Conservation (phyloP, 192 early-diverging fungal species). For the Coemansia sp. region DNA sequence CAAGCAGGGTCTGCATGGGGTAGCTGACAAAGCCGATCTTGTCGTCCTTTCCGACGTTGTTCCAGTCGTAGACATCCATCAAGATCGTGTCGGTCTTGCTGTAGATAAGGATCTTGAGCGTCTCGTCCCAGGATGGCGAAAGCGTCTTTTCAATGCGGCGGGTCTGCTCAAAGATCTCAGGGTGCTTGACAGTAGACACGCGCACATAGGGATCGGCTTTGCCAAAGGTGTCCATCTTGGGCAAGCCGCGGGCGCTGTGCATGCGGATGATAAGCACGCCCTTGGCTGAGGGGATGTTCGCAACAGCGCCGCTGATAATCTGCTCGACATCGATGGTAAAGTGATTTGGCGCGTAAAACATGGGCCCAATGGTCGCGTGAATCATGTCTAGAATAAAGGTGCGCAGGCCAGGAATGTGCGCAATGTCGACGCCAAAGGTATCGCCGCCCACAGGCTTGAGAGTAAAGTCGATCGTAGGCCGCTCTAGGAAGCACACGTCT, state of each 20-base stretch:
- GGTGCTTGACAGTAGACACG: conserved; percentile 69
- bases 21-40: conserved; percentile 52
- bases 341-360: conserved; percentile 84
- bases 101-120: conserved; percentile 71
- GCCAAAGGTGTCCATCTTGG: conserved; percentile 85
- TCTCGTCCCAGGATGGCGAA: conserved; percentile 88
- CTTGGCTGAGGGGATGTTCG: conserved; percentile 67
- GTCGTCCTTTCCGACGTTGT: conserved; percentile 73
- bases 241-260: conserved; percentile 75
- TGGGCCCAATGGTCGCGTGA: conserved; percentile 70
- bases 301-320: conserved; percentile 69
- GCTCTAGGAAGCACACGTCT: conserved; percentile 80
- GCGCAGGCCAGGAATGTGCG: conserved; percentile 81
- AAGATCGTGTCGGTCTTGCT: conserved; percentile 71
- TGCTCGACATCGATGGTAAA: conserved; percentile 77
- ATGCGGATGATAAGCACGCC: conserved; percentile 85
- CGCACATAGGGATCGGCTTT: conserved; percentile 86
- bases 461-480: conserved; percentile 85
- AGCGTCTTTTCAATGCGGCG: conserved; percentile 69
- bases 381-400: conserved; percentile 73
- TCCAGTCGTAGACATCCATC: conserved; percentile 82
- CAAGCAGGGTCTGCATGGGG: conserved; percentile 53
- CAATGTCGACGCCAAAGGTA: conserved; percentile 82
- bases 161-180: conserved; percentile 63
- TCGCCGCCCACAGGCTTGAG: conserved; percentile 89